phyloP scores from a whole-genome alignment of 331 rosid genomes.

The Malus hybrid region DNA sequence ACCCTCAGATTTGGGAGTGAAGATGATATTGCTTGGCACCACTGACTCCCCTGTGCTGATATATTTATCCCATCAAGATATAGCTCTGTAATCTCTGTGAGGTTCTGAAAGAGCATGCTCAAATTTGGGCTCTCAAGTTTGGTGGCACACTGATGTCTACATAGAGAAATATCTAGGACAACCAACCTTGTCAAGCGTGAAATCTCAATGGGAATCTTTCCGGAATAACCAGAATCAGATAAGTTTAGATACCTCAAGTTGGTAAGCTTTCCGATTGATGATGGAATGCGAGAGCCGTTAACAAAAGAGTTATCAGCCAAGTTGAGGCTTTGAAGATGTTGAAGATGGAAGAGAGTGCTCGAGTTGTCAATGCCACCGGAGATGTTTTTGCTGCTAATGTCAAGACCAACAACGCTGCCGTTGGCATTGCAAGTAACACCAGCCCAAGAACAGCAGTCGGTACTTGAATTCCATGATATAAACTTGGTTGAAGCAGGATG shows the following conservation, averaged over 20 bases:
- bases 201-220: neutral
- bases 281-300: no score
- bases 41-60: constrained; percentile 19
- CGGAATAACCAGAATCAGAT: no score
- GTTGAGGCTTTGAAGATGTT: no score
- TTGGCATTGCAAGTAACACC: neutral
- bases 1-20: neutral
- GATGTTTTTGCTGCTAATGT: neutral
- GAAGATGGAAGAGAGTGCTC: constrained; percentile 4
- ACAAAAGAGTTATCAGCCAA: no score
- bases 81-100: no score
- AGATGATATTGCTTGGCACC: constrained; percentile 24
- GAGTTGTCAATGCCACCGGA: neutral
- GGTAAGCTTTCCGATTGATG: no score
- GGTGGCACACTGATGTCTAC: no score
- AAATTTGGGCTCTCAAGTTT: no score
- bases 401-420: neutral
- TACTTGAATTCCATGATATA: neutral
- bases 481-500: neutral
- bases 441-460: neutral
- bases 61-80: constrained; percentile 29
- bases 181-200: constrained; percentile 7
- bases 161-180: no score
- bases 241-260: no score
- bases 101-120: no score